Evolutionary conservation across 2,329 filamentous ascomycete species (phyloP).

Genomic region (Xylariaceae sp.): DNA sequence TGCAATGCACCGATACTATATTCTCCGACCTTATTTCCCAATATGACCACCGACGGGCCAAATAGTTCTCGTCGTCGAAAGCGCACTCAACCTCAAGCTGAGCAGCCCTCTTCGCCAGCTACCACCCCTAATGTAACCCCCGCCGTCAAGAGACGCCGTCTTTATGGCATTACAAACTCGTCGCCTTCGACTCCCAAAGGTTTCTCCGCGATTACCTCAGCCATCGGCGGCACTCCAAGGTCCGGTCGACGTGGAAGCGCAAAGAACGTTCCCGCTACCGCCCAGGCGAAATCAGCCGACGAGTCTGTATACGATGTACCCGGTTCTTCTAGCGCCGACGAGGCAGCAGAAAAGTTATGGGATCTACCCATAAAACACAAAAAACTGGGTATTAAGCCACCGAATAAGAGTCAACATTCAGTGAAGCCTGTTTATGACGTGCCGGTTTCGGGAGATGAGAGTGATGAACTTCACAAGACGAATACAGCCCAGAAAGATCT

Average conservation of each 20-base stretch:
- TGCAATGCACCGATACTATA: neutral
- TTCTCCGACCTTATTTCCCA: neutral
- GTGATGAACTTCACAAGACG: conserved; percentile 4
- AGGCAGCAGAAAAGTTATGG: conserved; percentile 10
- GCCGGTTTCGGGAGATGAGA: conserved; percentile 35
- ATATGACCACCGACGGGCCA: conserved; percentile 28
- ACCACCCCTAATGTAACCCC: conserved; percentile 23
- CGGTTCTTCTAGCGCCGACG: conserved; percentile 21
- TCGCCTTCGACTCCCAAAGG: conserved; percentile 31
- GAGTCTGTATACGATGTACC: conserved; percentile 27
- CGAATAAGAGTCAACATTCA: conserved; percentile 10
- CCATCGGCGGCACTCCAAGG: conserved; percentile 24
- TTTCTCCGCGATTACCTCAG: conserved; percentile 29
- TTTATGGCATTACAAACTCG: conserved; percentile 22
- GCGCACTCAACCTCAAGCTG: conserved; percentile 29
- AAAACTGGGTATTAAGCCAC: conserved; percentile 26
- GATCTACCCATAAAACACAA: conserved; percentile 26
- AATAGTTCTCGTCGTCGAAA: conserved; percentile 30
- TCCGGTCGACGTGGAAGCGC: conserved; percentile 10
- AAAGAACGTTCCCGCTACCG: conserved; percentile 3
- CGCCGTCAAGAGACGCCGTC: conserved; percentile 29
- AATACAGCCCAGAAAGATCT: conserved; percentile 10
- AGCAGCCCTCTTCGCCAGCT: conserved; percentile 26
- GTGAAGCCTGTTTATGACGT: conserved; percentile 33
- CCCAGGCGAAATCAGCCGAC: conserved; percentile 11